Evolutionary conservation across 345 rosid genomes (phyloP).

Genomic region (Stellera chamaejasme): DNA sequence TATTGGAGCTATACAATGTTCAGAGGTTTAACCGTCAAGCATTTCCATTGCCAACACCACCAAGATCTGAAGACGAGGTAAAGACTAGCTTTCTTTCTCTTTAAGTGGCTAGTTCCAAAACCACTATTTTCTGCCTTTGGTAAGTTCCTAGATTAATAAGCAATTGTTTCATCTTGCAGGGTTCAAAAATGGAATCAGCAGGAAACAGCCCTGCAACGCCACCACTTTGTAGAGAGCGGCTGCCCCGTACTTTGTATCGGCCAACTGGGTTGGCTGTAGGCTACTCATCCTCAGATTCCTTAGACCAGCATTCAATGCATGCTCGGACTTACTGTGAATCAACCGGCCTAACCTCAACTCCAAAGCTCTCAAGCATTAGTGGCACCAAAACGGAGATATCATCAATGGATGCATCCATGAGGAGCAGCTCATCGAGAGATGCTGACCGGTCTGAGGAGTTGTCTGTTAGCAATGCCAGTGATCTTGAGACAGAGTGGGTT

Average conservation of each 20-base stretch:
- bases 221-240: constrained; percentile 57
- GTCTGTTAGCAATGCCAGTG: constrained; percentile 90
- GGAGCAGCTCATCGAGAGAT: constrained; percentile 91
- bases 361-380: constrained; percentile 87
- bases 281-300: constrained; percentile 75
- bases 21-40: constrained; percentile 96
- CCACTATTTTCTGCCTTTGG: too few relatives aligned
- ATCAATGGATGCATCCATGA: constrained; percentile 77
- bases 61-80: constrained; percentile 95
- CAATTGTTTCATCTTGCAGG: constrained; percentile 22
- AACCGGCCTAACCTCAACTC: constrained; percentile 64
- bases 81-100: constrained; percentile 9
- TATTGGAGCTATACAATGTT: constrained; percentile 96
- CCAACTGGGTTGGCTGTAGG: constrained; percentile 48
- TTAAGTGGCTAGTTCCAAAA: too few relatives aligned
- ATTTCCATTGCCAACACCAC: constrained; percentile 83
- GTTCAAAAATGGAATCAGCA: constrained; percentile 63
- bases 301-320: constrained; percentile 61
- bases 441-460: constrained; percentile 78
- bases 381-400: constrained; percentile 90
- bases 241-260: constrained; percentile 72
- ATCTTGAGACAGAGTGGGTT: constrained; percentile 82
- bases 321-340: constrained; percentile 61
- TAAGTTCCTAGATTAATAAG: too few relatives aligned
- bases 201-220: constrained; percentile 87